These are phyloP conservation scores for Boletus vermiculosoides DNA, from an alignment of 768 basidiomycete species.

Conservation along the genomic window DNA sequence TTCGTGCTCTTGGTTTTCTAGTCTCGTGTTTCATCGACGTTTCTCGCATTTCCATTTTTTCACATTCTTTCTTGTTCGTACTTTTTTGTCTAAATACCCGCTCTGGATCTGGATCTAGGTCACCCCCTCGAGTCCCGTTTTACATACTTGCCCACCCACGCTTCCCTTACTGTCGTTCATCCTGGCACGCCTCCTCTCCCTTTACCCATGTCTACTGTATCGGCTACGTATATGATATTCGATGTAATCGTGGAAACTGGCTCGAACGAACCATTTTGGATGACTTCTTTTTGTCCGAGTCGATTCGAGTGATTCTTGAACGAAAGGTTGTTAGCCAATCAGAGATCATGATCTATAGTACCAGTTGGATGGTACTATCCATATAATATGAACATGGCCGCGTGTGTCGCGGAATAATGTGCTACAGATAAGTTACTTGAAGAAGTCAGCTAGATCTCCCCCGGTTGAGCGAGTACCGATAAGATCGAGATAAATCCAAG, in stretches of 20 bases:
- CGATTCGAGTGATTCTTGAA: background rate
- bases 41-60: background rate
- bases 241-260: constrained; percentile 23
- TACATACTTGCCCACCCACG: too few species aligned
- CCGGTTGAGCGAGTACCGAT: constrained; percentile 12
- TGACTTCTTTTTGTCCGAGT: background rate
- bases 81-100: constrained; percentile 8
- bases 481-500: background rate
- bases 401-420: background rate
- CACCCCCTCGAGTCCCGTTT: constrained; percentile 2
- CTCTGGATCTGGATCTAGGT: constrained; percentile 18
- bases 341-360: background rate
- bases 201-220: constrained; percentile 22
- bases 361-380: constrained; percentile 17
- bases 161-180: constrained; percentile 2
- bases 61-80: background rate
- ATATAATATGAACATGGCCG: background rate
- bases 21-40: background rate
- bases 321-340: background rate
- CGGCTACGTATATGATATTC: constrained; percentile 29
- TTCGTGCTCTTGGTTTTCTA: background rate
- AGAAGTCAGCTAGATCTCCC: background rate
- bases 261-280: background rate
- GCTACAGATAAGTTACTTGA: constrained; percentile 3
- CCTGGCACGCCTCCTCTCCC: constrained; percentile 3